Conservation (phyloP, 768 basidiomycete genomes). For the Suillus tomentosus region DNA sequence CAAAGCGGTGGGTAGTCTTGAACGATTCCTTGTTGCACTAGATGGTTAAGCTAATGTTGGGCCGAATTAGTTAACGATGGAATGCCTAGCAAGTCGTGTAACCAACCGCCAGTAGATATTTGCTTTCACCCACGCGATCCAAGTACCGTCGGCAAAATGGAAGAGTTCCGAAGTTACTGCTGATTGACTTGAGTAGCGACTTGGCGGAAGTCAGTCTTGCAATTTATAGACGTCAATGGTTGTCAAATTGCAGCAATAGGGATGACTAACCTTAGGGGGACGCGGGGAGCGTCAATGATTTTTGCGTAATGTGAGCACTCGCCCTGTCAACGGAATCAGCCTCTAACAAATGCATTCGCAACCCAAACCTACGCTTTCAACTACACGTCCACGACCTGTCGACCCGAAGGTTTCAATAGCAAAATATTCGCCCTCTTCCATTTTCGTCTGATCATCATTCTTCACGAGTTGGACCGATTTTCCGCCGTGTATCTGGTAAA, state of each 20-base stretch:
- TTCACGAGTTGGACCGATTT: constrained; percentile 92
- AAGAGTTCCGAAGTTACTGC: constrained; percentile 90
- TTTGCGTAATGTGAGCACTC: constrained; percentile 94
- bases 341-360: constrained; percentile 1
- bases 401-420: constrained; percentile 99
- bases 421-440: constrained; percentile 99
- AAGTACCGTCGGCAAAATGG: constrained; percentile 96
- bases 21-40: constrained; percentile 87
- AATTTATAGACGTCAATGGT: constrained; percentile 11
- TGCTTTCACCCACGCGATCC: constrained; percentile 89
- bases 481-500: constrained; percentile 90
- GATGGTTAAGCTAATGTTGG: constrained; percentile 70
- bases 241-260: constrained; percentile 7
- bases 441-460: constrained; percentile 88
- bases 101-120: constrained; percentile 86
- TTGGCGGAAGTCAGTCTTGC: constrained; percentile 81
- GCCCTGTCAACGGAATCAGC: constrained; percentile 50
- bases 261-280: constrained; percentile 66
- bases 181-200: constrained; percentile 82
- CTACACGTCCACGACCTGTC: constrained; percentile 88
- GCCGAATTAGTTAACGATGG: constrained; percentile 6
- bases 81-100: not conserved
- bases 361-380: constrained; percentile 63
- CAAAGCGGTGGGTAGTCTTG: constrained; percentile 91
- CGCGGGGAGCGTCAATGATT: constrained; percentile 66